Evolutionary conservation across 257 asterid species (phyloP), one percentile per base, ranked within the genome.

Genomic region (Ajuga chamaepitys): DNA sequence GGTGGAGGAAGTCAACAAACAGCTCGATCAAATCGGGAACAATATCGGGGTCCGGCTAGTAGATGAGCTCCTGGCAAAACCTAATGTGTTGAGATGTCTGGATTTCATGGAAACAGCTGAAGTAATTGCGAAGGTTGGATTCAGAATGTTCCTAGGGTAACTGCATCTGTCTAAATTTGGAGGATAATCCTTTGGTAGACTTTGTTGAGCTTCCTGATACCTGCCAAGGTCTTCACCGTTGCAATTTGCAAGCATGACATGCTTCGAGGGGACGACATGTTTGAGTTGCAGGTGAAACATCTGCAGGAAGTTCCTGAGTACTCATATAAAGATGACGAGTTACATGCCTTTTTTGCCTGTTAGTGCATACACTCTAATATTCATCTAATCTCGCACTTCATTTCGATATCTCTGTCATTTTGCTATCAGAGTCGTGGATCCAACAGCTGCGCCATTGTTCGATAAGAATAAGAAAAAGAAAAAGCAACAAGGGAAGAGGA

Each of bases 121-220:
- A 69, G 95, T 84, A 74, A 89, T 89, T 74, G 98, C 98, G 22
- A 93, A 93, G 97, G 97, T 90, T 71, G 96, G 95, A 40, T 85
- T 90, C 75, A 90, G 88, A 81, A 90, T 87, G 97, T 90, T 90
- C 84, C 72, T 90, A 37, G 97, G 45, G 86, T 90, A 46, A 79
- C 95, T 67, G 96, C 96, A 58, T 79, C 88, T 45, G 97, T 72
- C 68, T 94, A 30, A 85, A 90, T 74, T 70, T 90, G 80, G 97
- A 94, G 75, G 99, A 94, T 64, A 94, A 94, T 78, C 99, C 96
- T 17, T 78, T 90, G 66, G 96, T 90, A 48, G 99, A 94, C 75
- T 94, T 94, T 75, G 97, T 94, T 59, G 99, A 94, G 83, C 96
- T 90, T 70, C 99, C 97, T 47, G 97, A 90, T 70, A 90, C 92